phyloP scores from a whole-genome alignment of 257 asterid genomes.

The Nicotiana benthamiana region DNA sequence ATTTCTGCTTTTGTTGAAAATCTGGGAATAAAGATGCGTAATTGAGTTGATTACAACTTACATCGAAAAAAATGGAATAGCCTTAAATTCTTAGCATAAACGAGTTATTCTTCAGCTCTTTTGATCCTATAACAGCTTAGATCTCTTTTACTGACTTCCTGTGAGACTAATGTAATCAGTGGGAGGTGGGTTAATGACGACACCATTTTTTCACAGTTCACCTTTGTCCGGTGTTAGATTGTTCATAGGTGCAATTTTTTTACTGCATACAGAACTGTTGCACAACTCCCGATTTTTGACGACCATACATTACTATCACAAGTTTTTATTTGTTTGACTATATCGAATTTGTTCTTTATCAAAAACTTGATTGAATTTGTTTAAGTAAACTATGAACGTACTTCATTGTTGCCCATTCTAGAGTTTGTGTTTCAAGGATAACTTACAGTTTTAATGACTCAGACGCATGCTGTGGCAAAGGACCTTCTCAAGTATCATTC shows the following conservation, averaged over 20 bases:
- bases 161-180: background rate
- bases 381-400: background rate
- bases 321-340: background rate
- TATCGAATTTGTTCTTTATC: background rate
- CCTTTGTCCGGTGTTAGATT: background rate
- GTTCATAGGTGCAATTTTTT: background rate
- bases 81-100: background rate
- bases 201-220: background rate
- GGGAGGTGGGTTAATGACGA: background rate
- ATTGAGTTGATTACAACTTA: background rate
- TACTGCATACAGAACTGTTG: background rate
- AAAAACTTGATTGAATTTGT: background rate
- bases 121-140: background rate
- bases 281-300: background rate
- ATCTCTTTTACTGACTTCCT: background rate
- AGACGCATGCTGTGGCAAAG: constrained; percentile 93
- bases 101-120: background rate
- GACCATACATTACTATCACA: background rate
- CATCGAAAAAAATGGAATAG: background rate
- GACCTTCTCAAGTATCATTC: constrained; percentile 86
- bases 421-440: background rate
- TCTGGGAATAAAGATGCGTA: background rate
- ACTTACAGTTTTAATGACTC: constrained; percentile 10
- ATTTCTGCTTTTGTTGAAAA: background rate
- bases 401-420: background rate